phyloP scores from a whole-genome alignment of 1,284 basidiomycete species.

The Irpex sp. region DNA sequence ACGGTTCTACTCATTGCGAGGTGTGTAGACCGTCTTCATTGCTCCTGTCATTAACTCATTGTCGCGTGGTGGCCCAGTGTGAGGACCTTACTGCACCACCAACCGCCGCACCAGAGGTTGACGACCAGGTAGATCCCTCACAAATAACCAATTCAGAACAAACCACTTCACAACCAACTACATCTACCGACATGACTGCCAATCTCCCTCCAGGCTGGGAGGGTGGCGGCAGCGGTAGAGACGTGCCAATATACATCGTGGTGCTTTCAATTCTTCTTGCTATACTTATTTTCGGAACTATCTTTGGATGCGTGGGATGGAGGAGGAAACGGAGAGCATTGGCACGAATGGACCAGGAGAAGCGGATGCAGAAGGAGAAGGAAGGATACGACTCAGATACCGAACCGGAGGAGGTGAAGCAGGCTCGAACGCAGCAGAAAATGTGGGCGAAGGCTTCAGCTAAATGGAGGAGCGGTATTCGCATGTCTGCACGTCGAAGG shows the following conservation, averaged over 20 bases:
- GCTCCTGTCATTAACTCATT: constrained; percentile 7
- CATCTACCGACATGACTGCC: constrained; percentile 14
- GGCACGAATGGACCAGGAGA: constrained; percentile 31
- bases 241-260: constrained; percentile 45
- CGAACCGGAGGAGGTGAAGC: constrained; percentile 34
- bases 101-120: constrained; percentile 10
- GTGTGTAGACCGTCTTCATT: constrained; percentile 22
- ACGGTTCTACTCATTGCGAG: constrained; percentile 54
- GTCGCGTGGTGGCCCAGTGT: constrained; percentile 1
- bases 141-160: constrained; percentile 5
- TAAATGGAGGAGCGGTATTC: constrained; percentile 59
- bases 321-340: constrained; percentile 32
- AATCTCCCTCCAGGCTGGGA: constrained; percentile 57
- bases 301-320: constrained; percentile 57
- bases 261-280: constrained; percentile 58
- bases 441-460: constrained; percentile 59
- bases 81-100: constrained; percentile 11
- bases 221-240: constrained; percentile 14
- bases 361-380: constrained; percentile 32
- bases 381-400: constrained; percentile 29
- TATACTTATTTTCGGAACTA: constrained; percentile 50
- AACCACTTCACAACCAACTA: background rate
- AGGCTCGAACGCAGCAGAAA: constrained; percentile 46
- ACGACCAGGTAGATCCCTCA: constrained; percentile 18
- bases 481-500: constrained; percentile 52